Percentiles rank a stretch among this genome's conserved stretches.
Evolutionary conservation across 495 filamentous ascomycete genomes (phyloP).

Genomic region (Aspergillus kassunensis): DNA sequence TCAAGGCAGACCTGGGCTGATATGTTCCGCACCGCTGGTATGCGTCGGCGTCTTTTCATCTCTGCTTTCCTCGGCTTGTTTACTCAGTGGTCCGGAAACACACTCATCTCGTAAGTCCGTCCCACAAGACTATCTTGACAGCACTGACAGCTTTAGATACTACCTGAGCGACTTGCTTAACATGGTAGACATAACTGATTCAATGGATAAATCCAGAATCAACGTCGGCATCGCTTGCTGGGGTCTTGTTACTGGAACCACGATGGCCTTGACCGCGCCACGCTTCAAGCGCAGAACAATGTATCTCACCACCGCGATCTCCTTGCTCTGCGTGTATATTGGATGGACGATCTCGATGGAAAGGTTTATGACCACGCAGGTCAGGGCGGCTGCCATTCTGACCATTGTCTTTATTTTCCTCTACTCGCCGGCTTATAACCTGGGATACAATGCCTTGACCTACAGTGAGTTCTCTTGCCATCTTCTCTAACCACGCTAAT

Average conservation of each 20-base stretch:
- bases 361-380: constrained; percentile 43
- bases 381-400: constrained; percentile 40
- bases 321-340: constrained; percentile 53
- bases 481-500: neutral
- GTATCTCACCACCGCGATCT: constrained; percentile 53
- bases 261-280: constrained; percentile 49
- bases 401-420: constrained; percentile 61
- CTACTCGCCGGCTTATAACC: constrained; percentile 62
- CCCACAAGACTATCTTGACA: neutral
- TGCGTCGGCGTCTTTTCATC: constrained; percentile 54
- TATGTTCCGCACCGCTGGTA: constrained; percentile 51
- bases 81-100: constrained; percentile 64
- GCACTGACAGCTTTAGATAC: constrained; percentile 32
- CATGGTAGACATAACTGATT: constrained; percentile 47
- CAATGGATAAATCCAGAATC: constrained; percentile 48
- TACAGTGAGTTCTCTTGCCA: constrained; percentile 50
- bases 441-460: constrained; percentile 65
- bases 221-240: constrained; percentile 59
- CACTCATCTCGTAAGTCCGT: constrained; percentile 48
- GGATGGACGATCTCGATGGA: constrained; percentile 58
- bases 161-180: constrained; percentile 50
- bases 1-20: constrained; percentile 54
- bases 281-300: constrained; percentile 53
- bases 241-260: constrained; percentile 48
- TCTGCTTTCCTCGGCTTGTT: constrained; percentile 56